These are phyloP conservation scores for Xylaria curta DNA, from an alignment of 495 filamentous ascomycete species.

Conservation along the genomic window DNA sequence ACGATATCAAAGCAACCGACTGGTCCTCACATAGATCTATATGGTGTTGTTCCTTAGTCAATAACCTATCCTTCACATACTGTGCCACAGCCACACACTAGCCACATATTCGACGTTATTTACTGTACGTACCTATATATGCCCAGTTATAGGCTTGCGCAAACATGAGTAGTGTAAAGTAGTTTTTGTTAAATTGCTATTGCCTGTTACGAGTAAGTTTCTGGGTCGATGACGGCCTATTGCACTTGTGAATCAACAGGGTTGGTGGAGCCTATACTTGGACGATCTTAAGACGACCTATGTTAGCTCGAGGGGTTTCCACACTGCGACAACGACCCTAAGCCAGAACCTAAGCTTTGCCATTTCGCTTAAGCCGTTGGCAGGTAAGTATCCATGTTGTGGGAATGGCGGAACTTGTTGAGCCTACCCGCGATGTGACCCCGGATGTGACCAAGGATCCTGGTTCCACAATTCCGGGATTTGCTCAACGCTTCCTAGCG, in stretches of 20 bases:
- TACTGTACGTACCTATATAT: not conserved
- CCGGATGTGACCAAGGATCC: conserved; percentile 13
- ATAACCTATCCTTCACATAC: no score
- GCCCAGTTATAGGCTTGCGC: not conserved
- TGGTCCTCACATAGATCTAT: no score
- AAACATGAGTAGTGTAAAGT: not conserved
- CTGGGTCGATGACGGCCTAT: not conserved
- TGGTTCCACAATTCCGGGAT: conserved; percentile 9
- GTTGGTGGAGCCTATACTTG: not conserved
- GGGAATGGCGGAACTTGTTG: conserved; percentile 8
- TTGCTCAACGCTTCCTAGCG: not conserved
- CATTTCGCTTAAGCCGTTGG: conserved; percentile 17
- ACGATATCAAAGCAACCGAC: no score
- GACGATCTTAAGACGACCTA: not conserved
- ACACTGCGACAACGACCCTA: not conserved
- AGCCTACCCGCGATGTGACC: conserved; percentile 16
- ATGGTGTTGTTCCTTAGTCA: no score
- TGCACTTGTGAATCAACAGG: not conserved
- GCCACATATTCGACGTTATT: not conserved
- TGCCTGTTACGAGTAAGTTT: not conserved
- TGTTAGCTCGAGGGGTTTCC: not conserved
- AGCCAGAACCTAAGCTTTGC: not conserved
- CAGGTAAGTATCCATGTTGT: not conserved
- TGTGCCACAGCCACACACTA: not conserved
- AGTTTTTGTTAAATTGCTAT: not conserved